Evolutionary conservation across 257 asterid genomes (phyloP).

Genomic region (Solanum sparsipilum): DNA sequence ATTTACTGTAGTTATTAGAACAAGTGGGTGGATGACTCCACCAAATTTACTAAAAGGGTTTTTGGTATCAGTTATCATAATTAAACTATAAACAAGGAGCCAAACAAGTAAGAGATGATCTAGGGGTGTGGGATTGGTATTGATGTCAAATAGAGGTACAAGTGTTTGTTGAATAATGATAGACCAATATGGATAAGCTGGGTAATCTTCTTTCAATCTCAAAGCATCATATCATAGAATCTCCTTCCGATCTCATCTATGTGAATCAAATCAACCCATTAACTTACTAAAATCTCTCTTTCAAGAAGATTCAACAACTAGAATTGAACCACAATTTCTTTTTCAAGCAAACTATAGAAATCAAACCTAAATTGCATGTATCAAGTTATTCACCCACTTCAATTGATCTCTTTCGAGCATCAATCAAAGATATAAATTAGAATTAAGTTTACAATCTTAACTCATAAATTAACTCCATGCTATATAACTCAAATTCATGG

Average conservation of each 20-base stretch:
- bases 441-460: too few species aligned
- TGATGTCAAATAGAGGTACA: not conserved
- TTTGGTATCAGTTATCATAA: not conserved
- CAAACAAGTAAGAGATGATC: not conserved
- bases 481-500: not conserved
- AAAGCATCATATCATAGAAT: not conserved
- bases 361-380: not conserved
- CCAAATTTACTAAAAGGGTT: not conserved
- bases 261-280: not conserved
- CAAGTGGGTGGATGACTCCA: not conserved
- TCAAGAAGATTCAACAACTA: not conserved
- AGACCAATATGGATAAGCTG: not conserved
- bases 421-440: not conserved
- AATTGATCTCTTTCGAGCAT: not conserved
- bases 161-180: not conserved
- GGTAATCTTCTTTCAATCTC: not conserved
- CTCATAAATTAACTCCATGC: too few species aligned
- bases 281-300: not conserved
- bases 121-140: not conserved
- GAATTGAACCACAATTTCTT: not conserved
- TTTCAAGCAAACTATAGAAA: not conserved
- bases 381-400: not conserved
- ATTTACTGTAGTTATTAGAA: not conserved
- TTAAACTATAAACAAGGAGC: not conserved
- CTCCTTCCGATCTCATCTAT: not conserved